Evolutionary conservation across 768 basidiomycete genomes (phyloP).

Genomic region (Suillus plorans): DNA sequence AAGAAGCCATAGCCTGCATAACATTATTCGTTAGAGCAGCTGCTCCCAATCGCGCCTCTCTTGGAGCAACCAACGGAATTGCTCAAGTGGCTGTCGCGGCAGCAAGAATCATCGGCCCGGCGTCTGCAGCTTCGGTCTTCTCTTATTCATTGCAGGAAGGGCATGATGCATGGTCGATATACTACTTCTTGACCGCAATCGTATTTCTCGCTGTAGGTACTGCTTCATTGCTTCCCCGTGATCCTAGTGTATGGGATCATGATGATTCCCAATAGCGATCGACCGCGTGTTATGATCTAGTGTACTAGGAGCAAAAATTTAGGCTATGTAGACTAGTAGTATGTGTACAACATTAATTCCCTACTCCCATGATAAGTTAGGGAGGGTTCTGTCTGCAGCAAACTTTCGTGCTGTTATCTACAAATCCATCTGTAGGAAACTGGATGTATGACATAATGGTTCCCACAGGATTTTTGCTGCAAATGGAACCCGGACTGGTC

Average conservation of each 20-base stretch:
- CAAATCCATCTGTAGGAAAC: no score
- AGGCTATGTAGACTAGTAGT: no score
- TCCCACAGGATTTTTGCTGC: no score
- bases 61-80: neutral
- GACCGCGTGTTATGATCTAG: no score
- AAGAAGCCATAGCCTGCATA: neutral
- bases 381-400: no score
- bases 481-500: no score
- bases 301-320: no score
- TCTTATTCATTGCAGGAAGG: neutral
- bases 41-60: neutral
- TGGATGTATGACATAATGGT: no score
- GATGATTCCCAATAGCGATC: neutral
- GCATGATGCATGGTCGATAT: neutral
- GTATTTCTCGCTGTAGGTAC: neutral
- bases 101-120: neutral
- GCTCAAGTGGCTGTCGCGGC: neutral
- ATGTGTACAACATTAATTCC: no score
- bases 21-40: constrained; percentile 2
- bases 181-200: neutral
- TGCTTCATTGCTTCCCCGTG: neutral
- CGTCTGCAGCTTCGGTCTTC: neutral
- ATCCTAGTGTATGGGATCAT: neutral
- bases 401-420: no score
- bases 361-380: no score